Conservation (phyloP, 2,329 filamentous ascomycete genomes). For the Aspergillus sp. region DNA sequence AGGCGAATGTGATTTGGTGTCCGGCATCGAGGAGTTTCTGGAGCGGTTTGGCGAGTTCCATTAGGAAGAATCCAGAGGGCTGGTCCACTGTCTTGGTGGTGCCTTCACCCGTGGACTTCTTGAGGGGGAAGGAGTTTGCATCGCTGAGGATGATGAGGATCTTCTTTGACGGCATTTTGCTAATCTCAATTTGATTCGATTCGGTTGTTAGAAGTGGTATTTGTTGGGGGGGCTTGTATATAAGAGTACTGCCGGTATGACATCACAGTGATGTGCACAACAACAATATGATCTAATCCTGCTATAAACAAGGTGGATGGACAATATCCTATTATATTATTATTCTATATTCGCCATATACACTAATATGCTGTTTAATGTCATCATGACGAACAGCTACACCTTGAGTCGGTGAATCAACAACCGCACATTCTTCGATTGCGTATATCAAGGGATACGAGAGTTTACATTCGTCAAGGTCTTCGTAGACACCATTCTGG, state of each 20-base stretch:
- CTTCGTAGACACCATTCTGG: conserved; percentile 90
- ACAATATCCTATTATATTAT: too few species aligned
- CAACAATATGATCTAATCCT: too few species aligned
- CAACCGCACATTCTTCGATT: neutral
- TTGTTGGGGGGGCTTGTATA: too few species aligned
- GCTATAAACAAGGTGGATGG: too few species aligned
- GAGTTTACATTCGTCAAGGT: conserved; percentile 93
- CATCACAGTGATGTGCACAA: neutral
- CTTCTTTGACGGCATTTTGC: conserved; percentile 34
- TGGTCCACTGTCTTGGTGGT: conserved; percentile 27
- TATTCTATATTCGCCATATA: too few species aligned
- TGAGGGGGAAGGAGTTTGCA: conserved; percentile 39
- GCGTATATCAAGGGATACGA: conserved; percentile 87
- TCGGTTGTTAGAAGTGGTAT: too few species aligned
- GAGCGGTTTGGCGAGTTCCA: conserved; percentile 41
- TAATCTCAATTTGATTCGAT: neutral
- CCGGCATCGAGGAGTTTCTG: conserved; percentile 36
- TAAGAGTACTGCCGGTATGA: neutral
- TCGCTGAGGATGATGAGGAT: conserved; percentile 49
- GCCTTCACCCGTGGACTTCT: conserved; percentile 26
- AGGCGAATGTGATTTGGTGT: conserved; percentile 49
- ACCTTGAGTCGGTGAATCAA: conserved; percentile 2
- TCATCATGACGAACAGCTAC: conserved; percentile 14
- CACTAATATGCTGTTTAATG: neutral
- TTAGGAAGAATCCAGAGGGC: conserved; percentile 40